These are phyloP conservation scores for Oryza meyeriana DNA, from an alignment of 176 grass and related monocot species.

Conservation along the genomic window DNA sequence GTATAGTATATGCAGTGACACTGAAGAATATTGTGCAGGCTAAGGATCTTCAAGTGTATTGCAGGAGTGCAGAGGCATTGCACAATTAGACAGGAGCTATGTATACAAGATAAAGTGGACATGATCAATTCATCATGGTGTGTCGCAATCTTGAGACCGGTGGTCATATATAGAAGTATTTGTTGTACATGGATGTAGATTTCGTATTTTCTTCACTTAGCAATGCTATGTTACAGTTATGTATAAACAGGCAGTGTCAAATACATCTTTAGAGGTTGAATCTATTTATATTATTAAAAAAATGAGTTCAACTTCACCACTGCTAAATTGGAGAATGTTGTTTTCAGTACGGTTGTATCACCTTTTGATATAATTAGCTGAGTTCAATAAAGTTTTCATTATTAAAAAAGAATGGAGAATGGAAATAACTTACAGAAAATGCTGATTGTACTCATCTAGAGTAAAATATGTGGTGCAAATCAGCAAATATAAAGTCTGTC, in stretches of 20 bases:
- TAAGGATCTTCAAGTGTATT: slow-evolving; percentile 33
- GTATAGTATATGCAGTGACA: neutral
- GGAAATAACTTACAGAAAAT: too few relatives aligned
- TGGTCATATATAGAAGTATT: slow-evolving; percentile 27
- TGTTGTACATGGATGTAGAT: too few relatives aligned
- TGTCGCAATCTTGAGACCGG: neutral
- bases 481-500: too few relatives aligned
- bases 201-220: neutral
- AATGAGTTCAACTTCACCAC: too few relatives aligned
- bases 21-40: neutral
- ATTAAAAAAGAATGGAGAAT: too few relatives aligned
- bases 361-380: too few relatives aligned
- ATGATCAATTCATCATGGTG: slow-evolving; percentile 14
- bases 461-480: too few relatives aligned
- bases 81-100: slow-evolving; percentile 27
- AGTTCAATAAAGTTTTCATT: too few relatives aligned
- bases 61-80: slow-evolving; percentile 49
- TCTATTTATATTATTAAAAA: neutral
- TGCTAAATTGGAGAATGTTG: too few relatives aligned
- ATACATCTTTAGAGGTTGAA: neutral
- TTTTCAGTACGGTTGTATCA: too few relatives aligned
- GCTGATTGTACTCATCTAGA: too few relatives aligned
- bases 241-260: neutral
- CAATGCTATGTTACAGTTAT: neutral
- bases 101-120: slow-evolving; percentile 35